Evolutionary conservation across 345 rosid species (phyloP).

Genomic region (Rhodamnia argentea): DNA sequence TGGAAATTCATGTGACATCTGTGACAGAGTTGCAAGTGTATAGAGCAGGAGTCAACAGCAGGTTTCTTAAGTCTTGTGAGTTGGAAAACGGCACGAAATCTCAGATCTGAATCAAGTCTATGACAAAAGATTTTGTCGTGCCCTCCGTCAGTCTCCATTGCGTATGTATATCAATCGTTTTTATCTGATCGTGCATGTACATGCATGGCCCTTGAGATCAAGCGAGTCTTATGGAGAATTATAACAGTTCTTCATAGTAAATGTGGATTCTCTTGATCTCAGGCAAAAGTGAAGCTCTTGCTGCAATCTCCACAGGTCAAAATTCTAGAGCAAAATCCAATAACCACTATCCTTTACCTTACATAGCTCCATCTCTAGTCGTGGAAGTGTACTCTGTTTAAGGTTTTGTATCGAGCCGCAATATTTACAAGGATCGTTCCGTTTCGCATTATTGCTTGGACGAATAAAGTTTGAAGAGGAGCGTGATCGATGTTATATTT

Average conservation of each 20-base stretch:
- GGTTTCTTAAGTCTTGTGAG: conserved; percentile 19
- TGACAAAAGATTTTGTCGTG: neutral
- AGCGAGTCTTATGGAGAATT: neutral
- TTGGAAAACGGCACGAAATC: neutral
- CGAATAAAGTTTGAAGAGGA: neutral
- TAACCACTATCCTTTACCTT: neutral
- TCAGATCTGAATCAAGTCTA: neutral
- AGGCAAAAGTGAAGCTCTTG: neutral
- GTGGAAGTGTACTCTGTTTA: neutral
- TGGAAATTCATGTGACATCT: conserved; percentile 38
- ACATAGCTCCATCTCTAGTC: neutral
- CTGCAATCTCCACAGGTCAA: neutral
- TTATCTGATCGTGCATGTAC: neutral
- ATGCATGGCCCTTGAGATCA: neutral
- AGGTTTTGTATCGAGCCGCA: neutral
- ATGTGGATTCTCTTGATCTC: neutral
- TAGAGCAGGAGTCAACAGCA: conserved; percentile 77
- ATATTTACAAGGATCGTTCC: neutral
- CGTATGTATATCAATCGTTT: neutral
- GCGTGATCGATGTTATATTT: neutral
- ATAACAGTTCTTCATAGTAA: neutral
- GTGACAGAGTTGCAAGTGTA: conserved; percentile 54
- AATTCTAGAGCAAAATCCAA: neutral
- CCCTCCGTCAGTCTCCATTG: neutral
- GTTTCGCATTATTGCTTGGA: neutral